A percentile compares a stretch with the other conserved stretches of the same genome.
Conservation (phyloP, 2,329 filamentous ascomycete species). For the Xylaria sp. region DNA sequence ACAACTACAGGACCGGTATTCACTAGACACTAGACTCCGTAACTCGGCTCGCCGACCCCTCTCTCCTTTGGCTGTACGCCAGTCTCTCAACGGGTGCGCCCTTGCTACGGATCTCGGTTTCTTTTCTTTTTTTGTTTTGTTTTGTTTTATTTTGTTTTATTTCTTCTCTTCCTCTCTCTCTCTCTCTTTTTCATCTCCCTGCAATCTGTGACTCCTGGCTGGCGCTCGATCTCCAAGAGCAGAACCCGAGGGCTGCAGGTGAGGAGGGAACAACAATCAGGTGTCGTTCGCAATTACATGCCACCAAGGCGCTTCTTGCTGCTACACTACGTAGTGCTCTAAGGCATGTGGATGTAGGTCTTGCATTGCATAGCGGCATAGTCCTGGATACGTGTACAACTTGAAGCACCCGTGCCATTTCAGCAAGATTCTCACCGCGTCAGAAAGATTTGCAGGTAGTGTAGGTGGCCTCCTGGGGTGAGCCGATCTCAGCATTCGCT, state of each 20-base stretch:
- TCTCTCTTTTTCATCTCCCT: neutral
- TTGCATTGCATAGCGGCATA: conserved; percentile 24
- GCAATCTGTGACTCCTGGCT: neutral
- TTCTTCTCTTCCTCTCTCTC: neutral
- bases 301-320: neutral
- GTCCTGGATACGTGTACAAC: conserved; percentile 24
- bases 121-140: no score
- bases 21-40: no score
- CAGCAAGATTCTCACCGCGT: conserved; percentile 17
- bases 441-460: conserved; percentile 8
- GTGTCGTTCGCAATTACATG: conserved; percentile 12
- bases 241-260: conserved; percentile 3
- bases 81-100: no score
- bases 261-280: neutral
- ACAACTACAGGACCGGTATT: no score
- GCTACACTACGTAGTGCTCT: conserved; percentile 4
- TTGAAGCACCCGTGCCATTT: conserved; percentile 19
- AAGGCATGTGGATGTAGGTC: conserved; percentile 12
- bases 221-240: neutral
- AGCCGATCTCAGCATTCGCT: conserved; percentile 15
- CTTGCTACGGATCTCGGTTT: no score
- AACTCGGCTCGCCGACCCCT: no score
- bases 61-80: no score
- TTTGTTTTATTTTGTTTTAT: neutral
- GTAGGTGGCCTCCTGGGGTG: conserved; percentile 11